A percentile compares a stretch with the other conserved stretches of the same genome.
These are phyloP conservation scores for Podila epigama DNA, from an alignment of 192 early-diverging fungal species.

Conservation along the genomic window DNA sequence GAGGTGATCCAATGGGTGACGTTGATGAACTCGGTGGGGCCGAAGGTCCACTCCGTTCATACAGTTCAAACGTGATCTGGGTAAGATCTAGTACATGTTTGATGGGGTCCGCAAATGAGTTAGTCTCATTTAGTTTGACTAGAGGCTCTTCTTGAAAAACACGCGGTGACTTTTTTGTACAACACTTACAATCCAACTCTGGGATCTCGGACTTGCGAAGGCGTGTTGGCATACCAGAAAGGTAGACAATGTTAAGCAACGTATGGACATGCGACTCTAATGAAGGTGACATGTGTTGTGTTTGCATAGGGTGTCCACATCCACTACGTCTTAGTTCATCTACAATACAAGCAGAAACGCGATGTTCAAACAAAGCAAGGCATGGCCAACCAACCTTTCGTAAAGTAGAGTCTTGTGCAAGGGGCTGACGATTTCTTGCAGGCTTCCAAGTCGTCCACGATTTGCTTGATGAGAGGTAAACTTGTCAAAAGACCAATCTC, in stretches of 20 bases:
- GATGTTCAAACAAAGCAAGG: background rate
- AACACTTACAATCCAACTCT: constrained; percentile 88
- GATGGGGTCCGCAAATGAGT: background rate
- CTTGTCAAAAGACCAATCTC: constrained; percentile 87
- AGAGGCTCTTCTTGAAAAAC: background rate
- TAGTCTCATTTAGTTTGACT: background rate
- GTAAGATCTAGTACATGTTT: constrained; percentile 73
- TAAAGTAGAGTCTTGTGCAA: constrained; percentile 90
- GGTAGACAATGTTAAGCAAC: constrained; percentile 89
- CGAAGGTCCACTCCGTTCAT: constrained; percentile 68
- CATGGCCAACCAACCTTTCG: constrained; percentile 69
- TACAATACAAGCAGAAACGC: background rate
- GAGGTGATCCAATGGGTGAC: background rate
- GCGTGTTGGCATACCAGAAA: constrained; percentile 82
- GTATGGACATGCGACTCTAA: constrained; percentile 91
- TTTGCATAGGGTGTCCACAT: background rate
- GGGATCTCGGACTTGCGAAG: constrained; percentile 69
- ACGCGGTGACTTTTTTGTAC: background rate
- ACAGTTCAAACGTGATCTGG: constrained; percentile 97
- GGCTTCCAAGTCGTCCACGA: constrained; percentile 77
- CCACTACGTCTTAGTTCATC: background rate
- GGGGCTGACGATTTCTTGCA: constrained; percentile 57
- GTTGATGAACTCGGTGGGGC: background rate
- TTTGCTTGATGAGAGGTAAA: constrained; percentile 76
- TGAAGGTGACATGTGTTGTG: background rate